Percentiles rank a stretch among this genome's conserved stretches.
These are phyloP conservation scores for Immersiporthe knoxdaviesiana DNA, from an alignment of 2,329 filamentous ascomycete genomes.

Conservation along the genomic window DNA sequence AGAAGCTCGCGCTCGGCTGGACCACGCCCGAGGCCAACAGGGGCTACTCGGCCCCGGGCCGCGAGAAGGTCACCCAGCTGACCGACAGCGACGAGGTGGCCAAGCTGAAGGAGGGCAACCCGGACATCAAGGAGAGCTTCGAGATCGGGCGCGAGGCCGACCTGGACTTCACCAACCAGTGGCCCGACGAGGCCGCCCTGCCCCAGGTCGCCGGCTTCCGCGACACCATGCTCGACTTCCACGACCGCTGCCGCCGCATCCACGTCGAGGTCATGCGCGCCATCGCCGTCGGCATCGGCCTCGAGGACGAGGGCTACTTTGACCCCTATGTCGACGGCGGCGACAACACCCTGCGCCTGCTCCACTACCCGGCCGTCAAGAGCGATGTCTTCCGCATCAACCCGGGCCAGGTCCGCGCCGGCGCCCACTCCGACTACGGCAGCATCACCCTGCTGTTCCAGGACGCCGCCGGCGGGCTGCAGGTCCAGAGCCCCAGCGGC, in stretches of 20 bases:
- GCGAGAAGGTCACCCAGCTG: slow-evolving; percentile 70
- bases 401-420: slow-evolving; percentile 73
- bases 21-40: slow-evolving; percentile 73
- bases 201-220: slow-evolving; percentile 64
- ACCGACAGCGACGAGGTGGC: slow-evolving; percentile 60
- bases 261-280: slow-evolving; percentile 82
- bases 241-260: slow-evolving; percentile 71
- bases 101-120: slow-evolving; percentile 59
- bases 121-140: slow-evolving; percentile 67
- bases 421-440: slow-evolving; percentile 73
- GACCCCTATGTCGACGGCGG: slow-evolving; percentile 72
- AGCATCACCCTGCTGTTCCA: slow-evolving; percentile 67
- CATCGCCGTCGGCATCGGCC: slow-evolving; percentile 78
- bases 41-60: slow-evolving; percentile 70
- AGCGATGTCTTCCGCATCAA: slow-evolving; percentile 68
- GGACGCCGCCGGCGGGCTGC: slow-evolving; percentile 58
- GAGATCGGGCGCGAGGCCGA: slow-evolving; percentile 67
- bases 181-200: slow-evolving; percentile 60
- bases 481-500: slow-evolving; percentile 71
- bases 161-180: slow-evolving; percentile 71
- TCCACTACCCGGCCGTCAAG: slow-evolving; percentile 75
- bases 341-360: slow-evolving; percentile 71
- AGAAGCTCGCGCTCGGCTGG: slow-evolving; percentile 72
- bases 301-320: slow-evolving; percentile 73
- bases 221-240: slow-evolving; percentile 74